phyloP scores from a whole-genome alignment of 495 filamentous ascomycete species.

The Achaetomiella virescens region DNA sequence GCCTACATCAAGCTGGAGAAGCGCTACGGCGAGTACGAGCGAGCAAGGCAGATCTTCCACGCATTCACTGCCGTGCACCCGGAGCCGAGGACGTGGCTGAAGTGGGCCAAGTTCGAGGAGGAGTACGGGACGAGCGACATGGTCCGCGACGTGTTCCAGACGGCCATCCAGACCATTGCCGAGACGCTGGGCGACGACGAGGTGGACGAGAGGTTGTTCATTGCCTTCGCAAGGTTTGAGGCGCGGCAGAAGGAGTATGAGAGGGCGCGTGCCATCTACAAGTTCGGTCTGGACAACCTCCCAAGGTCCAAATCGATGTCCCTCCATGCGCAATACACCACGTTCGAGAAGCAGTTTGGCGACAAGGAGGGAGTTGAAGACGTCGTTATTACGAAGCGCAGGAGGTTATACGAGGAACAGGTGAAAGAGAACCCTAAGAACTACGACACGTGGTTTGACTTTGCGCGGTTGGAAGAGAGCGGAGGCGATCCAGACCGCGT shows the following conservation, averaged over 20 bases:
- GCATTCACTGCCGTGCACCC: slow-evolving; percentile 91
- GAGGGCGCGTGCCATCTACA: slow-evolving; percentile 92
- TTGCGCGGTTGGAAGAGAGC: slow-evolving; percentile 81
- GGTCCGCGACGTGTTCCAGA: slow-evolving; percentile 87
- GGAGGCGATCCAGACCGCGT: slow-evolving; percentile 73
- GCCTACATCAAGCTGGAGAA: slow-evolving; percentile 97
- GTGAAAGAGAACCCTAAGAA: slow-evolving; percentile 88
- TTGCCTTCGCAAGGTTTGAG: slow-evolving; percentile 88
- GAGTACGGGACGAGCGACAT: slow-evolving; percentile 85
- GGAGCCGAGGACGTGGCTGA: slow-evolving; percentile 95
- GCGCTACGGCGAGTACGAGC: slow-evolving; percentile 80
- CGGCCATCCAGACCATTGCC: slow-evolving; percentile 82
- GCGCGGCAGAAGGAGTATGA: slow-evolving; percentile 92
- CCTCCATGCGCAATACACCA: slow-evolving; percentile 89
- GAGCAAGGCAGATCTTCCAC: slow-evolving; percentile 80
- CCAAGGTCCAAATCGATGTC: slow-evolving; percentile 77
- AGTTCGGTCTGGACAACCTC: slow-evolving; percentile 88
- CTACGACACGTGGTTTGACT: slow-evolving; percentile 96
- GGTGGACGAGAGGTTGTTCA: slow-evolving; percentile 92
- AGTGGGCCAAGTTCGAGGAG: slow-evolving; percentile 96
- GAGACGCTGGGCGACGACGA: slow-evolving; percentile 92
- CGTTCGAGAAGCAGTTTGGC: slow-evolving; percentile 96
- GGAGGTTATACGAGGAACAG: slow-evolving; percentile 91
- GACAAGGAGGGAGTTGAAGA: slow-evolving; percentile 92
- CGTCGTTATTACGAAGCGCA: slow-evolving; percentile 86